A percentile compares a stretch with the other conserved stretches of the same genome.
Conservation (phyloP, 306 rosid genomes). For the Casuarina glauca region DNA sequence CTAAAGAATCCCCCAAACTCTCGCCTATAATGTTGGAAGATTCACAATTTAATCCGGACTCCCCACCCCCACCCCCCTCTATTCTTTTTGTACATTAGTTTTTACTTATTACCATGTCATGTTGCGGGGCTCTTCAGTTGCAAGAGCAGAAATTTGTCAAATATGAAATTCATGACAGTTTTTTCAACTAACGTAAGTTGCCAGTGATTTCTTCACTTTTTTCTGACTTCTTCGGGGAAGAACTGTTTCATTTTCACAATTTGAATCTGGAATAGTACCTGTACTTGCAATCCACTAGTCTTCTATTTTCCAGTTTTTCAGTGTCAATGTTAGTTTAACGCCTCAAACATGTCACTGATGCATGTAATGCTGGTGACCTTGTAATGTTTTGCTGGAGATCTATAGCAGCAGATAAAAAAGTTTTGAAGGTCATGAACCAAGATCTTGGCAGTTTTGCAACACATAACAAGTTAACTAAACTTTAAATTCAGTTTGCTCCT, state of each 20-base stretch:
- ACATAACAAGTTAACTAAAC: not conserved
- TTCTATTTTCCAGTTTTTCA: not conserved
- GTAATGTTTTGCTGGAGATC: not conserved
- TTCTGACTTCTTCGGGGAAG: not conserved
- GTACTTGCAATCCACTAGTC: not conserved
- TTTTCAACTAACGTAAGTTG: not conserved
- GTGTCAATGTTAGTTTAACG: not conserved
- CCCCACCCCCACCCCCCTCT: too few relatives aligned
- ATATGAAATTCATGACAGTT: not conserved
- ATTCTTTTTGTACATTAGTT: not conserved
- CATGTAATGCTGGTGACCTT: not conserved
- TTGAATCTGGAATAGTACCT: not conserved
- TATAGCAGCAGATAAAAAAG: not conserved
- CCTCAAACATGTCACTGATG: not conserved
- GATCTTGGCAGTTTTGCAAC: not conserved
- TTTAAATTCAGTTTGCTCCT: not conserved
- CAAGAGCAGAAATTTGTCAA: not conserved
- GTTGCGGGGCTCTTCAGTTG: not conserved
- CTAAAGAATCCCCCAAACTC: not conserved
- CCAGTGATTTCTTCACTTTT: not conserved
- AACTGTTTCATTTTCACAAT: not conserved
- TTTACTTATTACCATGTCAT: not conserved
- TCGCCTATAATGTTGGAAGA: not conserved
- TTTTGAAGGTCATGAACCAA: not conserved
- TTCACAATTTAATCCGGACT: not conserved